A percentile compares a stretch with the other conserved stretches of the same genome.
These are phyloP conservation scores for Saturnispora silvae DNA, from an alignment of 805 yeast species.

Conservation along the genomic window DNA sequence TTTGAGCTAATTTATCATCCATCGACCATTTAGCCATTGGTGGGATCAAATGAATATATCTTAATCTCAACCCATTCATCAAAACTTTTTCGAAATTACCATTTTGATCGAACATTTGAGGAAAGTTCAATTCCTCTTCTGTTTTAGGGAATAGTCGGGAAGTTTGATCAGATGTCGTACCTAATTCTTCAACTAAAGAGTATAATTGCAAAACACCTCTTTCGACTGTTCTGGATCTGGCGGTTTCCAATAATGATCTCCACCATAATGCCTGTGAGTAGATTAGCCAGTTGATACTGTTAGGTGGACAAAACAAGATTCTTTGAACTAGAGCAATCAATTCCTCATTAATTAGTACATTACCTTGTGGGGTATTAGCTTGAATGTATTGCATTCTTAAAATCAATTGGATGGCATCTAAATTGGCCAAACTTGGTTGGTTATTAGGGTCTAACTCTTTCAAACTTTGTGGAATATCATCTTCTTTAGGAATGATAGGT, in stretches of 20 bases:
- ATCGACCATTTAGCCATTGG: slow-evolving; percentile 76
- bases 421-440: slow-evolving; percentile 62
- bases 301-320: slow-evolving; percentile 43
- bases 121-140: slow-evolving; percentile 21
- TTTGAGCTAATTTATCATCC: slow-evolving; percentile 77
- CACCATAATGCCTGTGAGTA: slow-evolving; percentile 83
- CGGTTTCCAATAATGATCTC: slow-evolving; percentile 74
- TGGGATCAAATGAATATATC: slow-evolving; percentile 65
- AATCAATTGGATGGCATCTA: slow-evolving; percentile 67
- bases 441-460: slow-evolving; percentile 61
- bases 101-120: slow-evolving; percentile 13
- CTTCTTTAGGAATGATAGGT: slow-evolving; percentile 53
- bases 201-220: slow-evolving; percentile 92
- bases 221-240: slow-evolving; percentile 77
- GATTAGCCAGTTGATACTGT: slow-evolving; percentile 58
- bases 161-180: slow-evolving; percentile 46
- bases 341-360: slow-evolving; percentile 71
- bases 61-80: slow-evolving; percentile 42
- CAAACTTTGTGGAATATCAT: slow-evolving; percentile 49
- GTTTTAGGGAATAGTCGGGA: slow-evolving; percentile 40
- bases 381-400: slow-evolving; percentile 53
- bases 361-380: slow-evolving; percentile 62
- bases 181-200: slow-evolving; percentile 80
- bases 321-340: slow-evolving; percentile 67
- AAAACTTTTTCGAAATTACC: slow-evolving; percentile 15